Conservation (phyloP, 2,329 filamentous ascomycete genomes). For the Alternaria novae-zelandiae region DNA sequence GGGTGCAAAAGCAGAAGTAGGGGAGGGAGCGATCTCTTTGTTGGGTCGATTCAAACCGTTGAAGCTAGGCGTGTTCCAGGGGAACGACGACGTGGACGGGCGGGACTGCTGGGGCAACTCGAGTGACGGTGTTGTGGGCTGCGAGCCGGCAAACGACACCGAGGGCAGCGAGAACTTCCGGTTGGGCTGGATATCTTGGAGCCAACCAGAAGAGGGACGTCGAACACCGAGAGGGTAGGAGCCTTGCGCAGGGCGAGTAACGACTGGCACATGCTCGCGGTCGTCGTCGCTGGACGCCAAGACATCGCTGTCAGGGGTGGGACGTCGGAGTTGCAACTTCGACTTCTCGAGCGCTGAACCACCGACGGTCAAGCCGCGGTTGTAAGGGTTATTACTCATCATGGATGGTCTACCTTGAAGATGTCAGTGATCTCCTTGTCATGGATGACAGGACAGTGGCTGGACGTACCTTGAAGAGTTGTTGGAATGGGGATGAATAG, state of each 20-base stretch:
- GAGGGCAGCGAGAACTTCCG: conserved; percentile 77
- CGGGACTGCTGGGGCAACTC: conserved; percentile 60
- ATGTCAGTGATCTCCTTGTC: conserved; percentile 10
- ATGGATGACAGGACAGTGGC: background rate
- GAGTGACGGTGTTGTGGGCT: conserved; percentile 77
- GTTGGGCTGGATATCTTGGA: conserved; percentile 75
- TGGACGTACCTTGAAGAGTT: conserved; percentile 22
- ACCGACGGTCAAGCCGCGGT: conserved; percentile 37
- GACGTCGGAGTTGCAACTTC: conserved; percentile 72
- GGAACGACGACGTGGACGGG: conserved; percentile 51
- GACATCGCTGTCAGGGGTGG: conserved; percentile 92
- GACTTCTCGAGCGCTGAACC: conserved; percentile 66
- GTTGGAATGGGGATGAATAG: background rate
- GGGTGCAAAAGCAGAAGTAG: conserved; percentile 36
- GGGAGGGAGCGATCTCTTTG: conserved; percentile 44
- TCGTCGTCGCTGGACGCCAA: conserved; percentile 96
- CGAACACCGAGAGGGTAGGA: conserved; percentile 32
- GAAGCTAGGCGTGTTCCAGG: conserved; percentile 51
- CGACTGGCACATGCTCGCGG: conserved; percentile 60
- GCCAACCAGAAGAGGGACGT: conserved; percentile 62
- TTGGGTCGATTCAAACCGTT: conserved; percentile 32
- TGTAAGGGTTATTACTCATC: conserved; percentile 39
- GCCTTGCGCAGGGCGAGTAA: conserved; percentile 26
- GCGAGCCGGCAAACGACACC: conserved; percentile 75
- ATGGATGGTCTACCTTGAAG: conserved; percentile 10